These are phyloP conservation scores for Betula pendula DNA, from an alignment of 306 rosid genomes.

Conservation along the genomic window DNA sequence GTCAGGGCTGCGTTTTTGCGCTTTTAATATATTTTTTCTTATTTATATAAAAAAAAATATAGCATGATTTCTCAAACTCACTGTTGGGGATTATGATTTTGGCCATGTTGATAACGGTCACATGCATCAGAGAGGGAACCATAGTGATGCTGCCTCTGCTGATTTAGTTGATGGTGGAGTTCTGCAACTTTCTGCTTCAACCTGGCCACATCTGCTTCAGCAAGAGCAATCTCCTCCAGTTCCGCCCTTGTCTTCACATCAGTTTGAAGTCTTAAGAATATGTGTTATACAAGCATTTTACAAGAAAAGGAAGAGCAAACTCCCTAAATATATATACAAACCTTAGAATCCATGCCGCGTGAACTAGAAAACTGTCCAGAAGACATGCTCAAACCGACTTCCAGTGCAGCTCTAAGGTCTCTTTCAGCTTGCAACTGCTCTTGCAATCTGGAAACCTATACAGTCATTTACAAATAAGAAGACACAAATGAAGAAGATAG, in stretches of 20 bases:
- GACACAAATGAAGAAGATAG: conserved; percentile 9
- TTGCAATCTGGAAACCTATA: conserved; percentile 95
- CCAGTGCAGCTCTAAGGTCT: conserved; percentile 99
- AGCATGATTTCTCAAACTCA: conserved; percentile 50
- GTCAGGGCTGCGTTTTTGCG: no score
- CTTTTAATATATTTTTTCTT: no score
- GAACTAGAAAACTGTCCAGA: conserved; percentile 85
- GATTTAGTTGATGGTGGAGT: conserved; percentile 96
- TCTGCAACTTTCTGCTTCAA: conserved; percentile 99
- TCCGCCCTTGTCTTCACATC: conserved; percentile 89
- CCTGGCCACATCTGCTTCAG: conserved; percentile 98
- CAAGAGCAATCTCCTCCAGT: conserved; percentile 98
- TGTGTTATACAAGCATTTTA: conserved; percentile 16
- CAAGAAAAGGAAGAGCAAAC: conserved; percentile 5
- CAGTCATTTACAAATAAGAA: conserved; percentile 33
- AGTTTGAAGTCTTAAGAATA: conserved; percentile 39
- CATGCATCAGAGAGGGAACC: conserved; percentile 85
- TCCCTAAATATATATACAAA: conserved; percentile 30
- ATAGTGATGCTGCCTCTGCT: conserved; percentile 90
- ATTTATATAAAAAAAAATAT: no score
- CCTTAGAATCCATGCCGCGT: conserved; percentile 97
- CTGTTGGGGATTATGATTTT: conserved; percentile 78
- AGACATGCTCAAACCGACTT: conserved; percentile 97
- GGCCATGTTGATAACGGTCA: conserved; percentile 82
- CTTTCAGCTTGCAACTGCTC: conserved; percentile 99